Conservation (phyloP, 306 rosid genomes). For the Gastrolobium villosum region DNA sequence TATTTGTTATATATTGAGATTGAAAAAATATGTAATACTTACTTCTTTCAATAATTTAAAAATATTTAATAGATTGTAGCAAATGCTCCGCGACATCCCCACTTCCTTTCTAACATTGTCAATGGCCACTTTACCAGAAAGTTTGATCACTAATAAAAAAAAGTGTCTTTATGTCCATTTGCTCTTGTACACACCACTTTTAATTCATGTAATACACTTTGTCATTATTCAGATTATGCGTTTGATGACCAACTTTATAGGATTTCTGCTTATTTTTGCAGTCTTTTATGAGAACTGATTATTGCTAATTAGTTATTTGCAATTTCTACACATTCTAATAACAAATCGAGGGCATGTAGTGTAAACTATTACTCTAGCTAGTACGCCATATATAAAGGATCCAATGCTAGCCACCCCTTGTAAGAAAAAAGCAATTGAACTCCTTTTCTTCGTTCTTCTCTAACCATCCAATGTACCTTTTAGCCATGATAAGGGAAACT, state of each 20-base stretch:
- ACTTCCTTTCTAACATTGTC: neutral
- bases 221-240: conserved; percentile 29
- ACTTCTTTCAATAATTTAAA: no score
- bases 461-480: conserved; percentile 9
- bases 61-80: no score
- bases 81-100: no score
- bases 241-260: neutral
- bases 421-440: neutral
- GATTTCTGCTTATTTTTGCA: neutral
- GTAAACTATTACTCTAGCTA: neutral
- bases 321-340: neutral
- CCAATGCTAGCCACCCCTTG: conserved; percentile 45
- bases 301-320: neutral
- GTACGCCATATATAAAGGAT: conserved; percentile 31
- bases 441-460: conserved; percentile 6
- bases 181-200: neutral
- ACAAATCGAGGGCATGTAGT: conserved; percentile 15
- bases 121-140: conserved; percentile 36
- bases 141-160: conserved; percentile 41
- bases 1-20: no score
- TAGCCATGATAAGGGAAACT: neutral
- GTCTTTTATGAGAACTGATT: neutral
- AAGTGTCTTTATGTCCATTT: conserved; percentile 35
- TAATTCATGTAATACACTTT: conserved; percentile 17
- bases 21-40: no score